Conservation (phyloP, 208 protist genomes). For the Leishmania martiniquensis region DNA sequence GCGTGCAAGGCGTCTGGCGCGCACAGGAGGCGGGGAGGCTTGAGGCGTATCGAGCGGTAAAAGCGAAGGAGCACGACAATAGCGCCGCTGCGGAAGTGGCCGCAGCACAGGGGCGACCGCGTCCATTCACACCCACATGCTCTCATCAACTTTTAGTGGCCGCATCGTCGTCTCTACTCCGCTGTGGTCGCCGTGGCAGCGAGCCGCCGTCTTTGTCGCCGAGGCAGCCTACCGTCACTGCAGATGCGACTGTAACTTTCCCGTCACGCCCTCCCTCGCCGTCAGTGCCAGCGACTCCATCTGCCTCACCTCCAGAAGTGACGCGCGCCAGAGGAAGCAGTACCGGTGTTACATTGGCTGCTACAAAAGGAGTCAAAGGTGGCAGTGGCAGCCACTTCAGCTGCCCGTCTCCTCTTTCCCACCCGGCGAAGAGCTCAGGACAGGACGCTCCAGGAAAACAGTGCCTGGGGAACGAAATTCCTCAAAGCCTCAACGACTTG, state of each 20-base stretch:
- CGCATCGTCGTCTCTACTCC: neutral
- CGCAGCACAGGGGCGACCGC: neutral
- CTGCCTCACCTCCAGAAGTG: neutral
- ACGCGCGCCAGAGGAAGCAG: neutral
- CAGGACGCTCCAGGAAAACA: neutral
- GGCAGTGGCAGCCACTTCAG: neutral
- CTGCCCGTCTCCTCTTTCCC: neutral
- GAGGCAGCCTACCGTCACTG: neutral
- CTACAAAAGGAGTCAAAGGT: neutral
- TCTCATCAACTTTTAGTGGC: neutral
- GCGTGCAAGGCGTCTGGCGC: constrained; percentile 19
- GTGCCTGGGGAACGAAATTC: neutral
- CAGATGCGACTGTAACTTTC: neutral
- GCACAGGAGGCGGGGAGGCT: constrained; percentile 19
- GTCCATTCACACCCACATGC: neutral
- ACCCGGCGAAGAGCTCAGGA: neutral
- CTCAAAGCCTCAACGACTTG: neutral
- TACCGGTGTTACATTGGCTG: neutral
- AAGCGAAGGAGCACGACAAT: neutral
- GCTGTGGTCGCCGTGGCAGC: neutral
- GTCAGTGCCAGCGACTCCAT: neutral
- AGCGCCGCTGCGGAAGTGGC: neutral
- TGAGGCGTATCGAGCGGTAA: constrained; percentile 11
- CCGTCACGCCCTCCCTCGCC: neutral
- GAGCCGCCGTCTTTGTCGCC: neutral